These are phyloP conservation scores for Chaetomidium leptoderma DNA, from an alignment of 495 filamentous ascomycete species.

Conservation along the genomic window DNA sequence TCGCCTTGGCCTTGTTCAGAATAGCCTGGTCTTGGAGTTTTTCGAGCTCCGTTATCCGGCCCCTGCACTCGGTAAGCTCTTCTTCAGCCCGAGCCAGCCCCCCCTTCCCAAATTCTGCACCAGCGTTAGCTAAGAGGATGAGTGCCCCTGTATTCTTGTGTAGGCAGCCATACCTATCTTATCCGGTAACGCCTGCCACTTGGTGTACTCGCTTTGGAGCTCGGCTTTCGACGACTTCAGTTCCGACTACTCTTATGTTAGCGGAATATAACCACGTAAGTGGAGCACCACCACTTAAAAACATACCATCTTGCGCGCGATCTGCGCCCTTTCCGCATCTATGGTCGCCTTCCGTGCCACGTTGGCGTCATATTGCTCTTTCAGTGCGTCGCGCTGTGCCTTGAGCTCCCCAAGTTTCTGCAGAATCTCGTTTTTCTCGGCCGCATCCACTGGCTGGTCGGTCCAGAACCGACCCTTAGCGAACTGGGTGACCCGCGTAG, in stretches of 20 bases:
- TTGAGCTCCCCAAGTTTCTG: constrained; percentile 35
- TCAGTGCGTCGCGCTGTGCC: constrained; percentile 37
- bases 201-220: constrained; percentile 57
- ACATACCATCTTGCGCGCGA: constrained; percentile 34
- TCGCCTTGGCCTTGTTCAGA: constrained; percentile 58
- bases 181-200: constrained; percentile 63
- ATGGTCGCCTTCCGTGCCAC: constrained; percentile 15
- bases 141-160: no score
- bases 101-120: constrained; percentile 50
- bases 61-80: constrained; percentile 32
- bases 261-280: background rate
- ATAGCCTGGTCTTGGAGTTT: constrained; percentile 51
- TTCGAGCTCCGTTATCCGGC: constrained; percentile 28
- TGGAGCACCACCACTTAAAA: background rate
- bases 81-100: constrained; percentile 43
- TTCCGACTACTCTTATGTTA: constrained; percentile 33
- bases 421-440: constrained; percentile 50
- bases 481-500: constrained; percentile 57
- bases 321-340: background rate
- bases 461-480: constrained; percentile 63
- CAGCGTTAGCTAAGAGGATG: constrained; percentile 22
- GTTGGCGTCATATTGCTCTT: constrained; percentile 34
- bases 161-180: constrained; percentile 54
- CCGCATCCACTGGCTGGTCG: constrained; percentile 64
- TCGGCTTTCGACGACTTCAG: constrained; percentile 39